Evolutionary conservation across 495 filamentous ascomycete species (phyloP).

Genomic region (Penicillium mononematosum): DNA sequence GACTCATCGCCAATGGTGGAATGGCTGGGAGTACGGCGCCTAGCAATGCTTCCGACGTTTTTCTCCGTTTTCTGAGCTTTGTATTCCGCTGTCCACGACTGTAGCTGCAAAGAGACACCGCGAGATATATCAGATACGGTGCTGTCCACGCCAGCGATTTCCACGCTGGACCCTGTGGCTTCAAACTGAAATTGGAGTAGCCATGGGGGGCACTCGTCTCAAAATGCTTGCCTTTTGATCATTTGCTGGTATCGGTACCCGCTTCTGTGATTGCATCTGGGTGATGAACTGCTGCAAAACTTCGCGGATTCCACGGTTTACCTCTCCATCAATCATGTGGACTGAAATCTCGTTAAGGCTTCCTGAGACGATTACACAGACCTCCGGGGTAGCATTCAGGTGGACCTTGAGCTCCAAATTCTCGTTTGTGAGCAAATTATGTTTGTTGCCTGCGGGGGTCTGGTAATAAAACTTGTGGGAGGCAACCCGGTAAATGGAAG

Average conservation of each 20-base stretch:
- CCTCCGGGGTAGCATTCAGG: constrained; percentile 78
- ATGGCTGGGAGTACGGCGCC: constrained; percentile 57
- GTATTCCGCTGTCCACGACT: constrained; percentile 91
- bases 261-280: constrained; percentile 63
- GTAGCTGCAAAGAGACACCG: constrained; percentile 80
- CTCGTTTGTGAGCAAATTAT: constrained; percentile 83
- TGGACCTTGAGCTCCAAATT: constrained; percentile 81
- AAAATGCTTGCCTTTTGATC: constrained; percentile 63
- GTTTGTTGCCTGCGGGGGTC: constrained; percentile 72
- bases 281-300: constrained; percentile 76
- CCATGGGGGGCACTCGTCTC: constrained; percentile 75
- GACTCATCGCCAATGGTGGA: constrained; percentile 52
- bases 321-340: constrained; percentile 86
- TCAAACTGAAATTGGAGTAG: constrained; percentile 79
- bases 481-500: constrained; percentile 75
- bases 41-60: constrained; percentile 54
- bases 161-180: constrained; percentile 82
- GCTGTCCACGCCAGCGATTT: constrained; percentile 84
- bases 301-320: constrained; percentile 86
- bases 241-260: constrained; percentile 48
- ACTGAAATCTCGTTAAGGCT: constrained; percentile 82
- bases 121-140: constrained; percentile 74
- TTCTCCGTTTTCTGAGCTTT: constrained; percentile 72
- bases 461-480: constrained; percentile 96
- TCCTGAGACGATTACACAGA: constrained; percentile 76